These are phyloP conservation scores for Strombidium stylifer DNA, from an alignment of 73 alveolate genomes.

Conservation along the genomic window DNA sequence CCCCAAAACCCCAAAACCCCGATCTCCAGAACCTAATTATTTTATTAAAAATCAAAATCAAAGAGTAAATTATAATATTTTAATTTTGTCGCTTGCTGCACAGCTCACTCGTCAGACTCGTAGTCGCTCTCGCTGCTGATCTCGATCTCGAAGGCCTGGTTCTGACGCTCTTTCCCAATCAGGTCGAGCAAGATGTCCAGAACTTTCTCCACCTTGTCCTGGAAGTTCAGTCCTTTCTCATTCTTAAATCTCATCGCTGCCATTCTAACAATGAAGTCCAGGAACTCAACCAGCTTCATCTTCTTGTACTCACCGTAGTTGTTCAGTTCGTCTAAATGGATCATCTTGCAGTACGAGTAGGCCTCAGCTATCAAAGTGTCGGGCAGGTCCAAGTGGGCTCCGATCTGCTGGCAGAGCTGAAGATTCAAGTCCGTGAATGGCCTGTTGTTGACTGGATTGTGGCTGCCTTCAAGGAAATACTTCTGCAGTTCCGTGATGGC, in stretches of 20 bases:
- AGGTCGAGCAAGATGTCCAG: constrained; percentile 1
- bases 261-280: constrained; percentile 26
- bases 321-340: constrained; percentile 31
- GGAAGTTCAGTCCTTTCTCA: not conserved
- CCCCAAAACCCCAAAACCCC: too few species aligned
- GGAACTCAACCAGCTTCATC: constrained; percentile 20
- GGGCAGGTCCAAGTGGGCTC: not conserved
- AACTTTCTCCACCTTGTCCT: constrained; percentile 30
- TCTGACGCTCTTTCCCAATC: constrained; percentile 7
- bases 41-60: not conserved
- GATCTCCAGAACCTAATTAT: too few species aligned
- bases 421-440: constrained; percentile 5
- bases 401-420: constrained; percentile 8
- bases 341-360: constrained; percentile 21
- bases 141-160: constrained; percentile 32
- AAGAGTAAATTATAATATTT: not conserved
- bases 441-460: not conserved
- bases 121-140: constrained; percentile 44
- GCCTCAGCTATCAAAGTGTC: not conserved
- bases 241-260: constrained; percentile 10
- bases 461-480: too few species aligned
- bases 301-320: constrained; percentile 16
- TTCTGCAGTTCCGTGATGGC: not conserved
- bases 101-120: constrained; percentile 24
- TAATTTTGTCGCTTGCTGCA: not conserved